Percentiles rank a stretch among this genome's conserved stretches.
Conservation (phyloP, 208 protist species). For the Trypanosoma conorhini region DNA sequence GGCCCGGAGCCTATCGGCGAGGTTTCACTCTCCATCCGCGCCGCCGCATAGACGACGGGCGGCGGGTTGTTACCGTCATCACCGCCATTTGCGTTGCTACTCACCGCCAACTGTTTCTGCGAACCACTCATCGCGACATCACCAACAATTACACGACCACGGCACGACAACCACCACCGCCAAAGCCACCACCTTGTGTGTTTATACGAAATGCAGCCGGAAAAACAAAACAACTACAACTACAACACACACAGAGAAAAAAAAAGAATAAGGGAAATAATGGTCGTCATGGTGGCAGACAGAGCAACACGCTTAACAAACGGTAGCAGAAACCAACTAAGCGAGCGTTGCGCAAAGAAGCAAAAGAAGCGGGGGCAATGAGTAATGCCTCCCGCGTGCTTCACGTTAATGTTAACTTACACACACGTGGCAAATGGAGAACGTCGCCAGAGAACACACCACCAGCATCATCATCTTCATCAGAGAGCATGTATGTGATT, state of each 20-base stretch:
- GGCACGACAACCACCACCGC: too few relatives aligned
- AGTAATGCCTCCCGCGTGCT: not conserved
- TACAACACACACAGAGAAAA: too few relatives aligned
- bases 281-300: not conserved
- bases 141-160: not conserved
- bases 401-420: slow-evolving; percentile 12
- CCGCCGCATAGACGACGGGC: not conserved
- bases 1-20: not conserved
- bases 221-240: too few relatives aligned
- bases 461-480: not conserved
- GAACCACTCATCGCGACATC: not conserved
- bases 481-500: not conserved
- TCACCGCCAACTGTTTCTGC: not conserved
- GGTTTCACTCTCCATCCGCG: slow-evolving; percentile 4
- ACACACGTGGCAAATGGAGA: not conserved
- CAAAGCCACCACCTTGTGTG: not conserved
- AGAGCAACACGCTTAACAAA: not conserved
- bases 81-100: not conserved
- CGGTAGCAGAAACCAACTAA: slow-evolving; percentile 3
- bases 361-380: not conserved
- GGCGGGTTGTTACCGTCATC: not conserved
- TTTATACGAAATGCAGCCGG: not conserved
- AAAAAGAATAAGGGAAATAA: not conserved
- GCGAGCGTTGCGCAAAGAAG: not conserved
- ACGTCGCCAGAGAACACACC: not conserved